Evolutionary conservation across 1,284 basidiomycete species (phyloP).

Genomic region (Anthracocystis panici-leucophaei): DNA sequence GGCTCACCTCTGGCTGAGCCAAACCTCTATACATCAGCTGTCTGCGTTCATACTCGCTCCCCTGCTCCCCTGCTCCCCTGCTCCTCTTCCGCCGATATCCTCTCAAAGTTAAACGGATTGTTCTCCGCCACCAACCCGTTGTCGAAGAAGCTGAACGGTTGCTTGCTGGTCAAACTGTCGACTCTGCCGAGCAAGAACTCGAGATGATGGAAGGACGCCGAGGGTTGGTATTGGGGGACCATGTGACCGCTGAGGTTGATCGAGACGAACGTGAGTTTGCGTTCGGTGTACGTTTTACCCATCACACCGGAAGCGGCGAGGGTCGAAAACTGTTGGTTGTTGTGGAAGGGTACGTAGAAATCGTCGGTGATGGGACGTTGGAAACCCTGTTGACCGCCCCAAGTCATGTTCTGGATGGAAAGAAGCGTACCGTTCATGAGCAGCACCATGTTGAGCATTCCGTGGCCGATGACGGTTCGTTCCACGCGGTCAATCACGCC

Average conservation of each 20-base stretch:
- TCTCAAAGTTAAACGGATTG: background rate
- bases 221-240: slow-evolving; percentile 64
- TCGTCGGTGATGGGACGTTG: slow-evolving; percentile 41
- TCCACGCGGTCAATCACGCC: slow-evolving; percentile 57
- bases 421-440: slow-evolving; percentile 59
- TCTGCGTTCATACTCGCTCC: slow-evolving; percentile 10
- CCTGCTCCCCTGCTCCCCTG: slow-evolving; percentile 5
- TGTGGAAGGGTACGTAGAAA: slow-evolving; percentile 47
- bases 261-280: slow-evolving; percentile 60
- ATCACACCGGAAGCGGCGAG: slow-evolving; percentile 30
- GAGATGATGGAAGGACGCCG: slow-evolving; percentile 52
- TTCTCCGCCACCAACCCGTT: slow-evolving; percentile 25
- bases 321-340: slow-evolving; percentile 21
- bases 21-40: slow-evolving; percentile 26
- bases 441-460: slow-evolving; percentile 57
- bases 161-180: slow-evolving; percentile 20
- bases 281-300: slow-evolving; percentile 55
- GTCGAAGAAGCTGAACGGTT: slow-evolving; percentile 36
- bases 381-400: slow-evolving; percentile 65
- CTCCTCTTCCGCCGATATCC: background rate
- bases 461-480: slow-evolving; percentile 61
- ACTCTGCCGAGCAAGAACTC: slow-evolving; percentile 64
- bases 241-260: slow-evolving; percentile 53
- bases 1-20: slow-evolving; percentile 27
- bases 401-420: slow-evolving; percentile 67